A percentile compares a stretch with the other conserved stretches of the same genome.
Evolutionary conservation across 2,329 filamentous ascomycete genomes (phyloP).

Genomic region (Xylariaceae sp.): DNA sequence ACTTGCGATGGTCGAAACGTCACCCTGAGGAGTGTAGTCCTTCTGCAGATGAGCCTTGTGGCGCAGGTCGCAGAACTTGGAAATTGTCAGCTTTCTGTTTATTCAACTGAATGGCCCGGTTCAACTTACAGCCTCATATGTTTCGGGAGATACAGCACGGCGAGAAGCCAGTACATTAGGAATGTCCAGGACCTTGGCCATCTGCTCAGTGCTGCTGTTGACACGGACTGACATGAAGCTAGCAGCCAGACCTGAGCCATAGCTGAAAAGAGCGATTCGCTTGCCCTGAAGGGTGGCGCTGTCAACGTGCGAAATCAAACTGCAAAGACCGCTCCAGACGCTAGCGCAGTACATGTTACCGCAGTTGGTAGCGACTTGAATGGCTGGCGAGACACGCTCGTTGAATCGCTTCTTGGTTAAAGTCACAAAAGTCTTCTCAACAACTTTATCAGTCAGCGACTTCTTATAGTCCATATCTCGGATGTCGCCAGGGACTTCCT

Average conservation of each 20-base stretch:
- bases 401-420: conserved; percentile 81
- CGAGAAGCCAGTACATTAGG: conserved; percentile 63
- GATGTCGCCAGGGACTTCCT: conserved; percentile 71
- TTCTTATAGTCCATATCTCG: conserved; percentile 74
- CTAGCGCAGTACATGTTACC: conserved; percentile 67
- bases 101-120: neutral
- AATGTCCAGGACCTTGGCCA: conserved; percentile 66
- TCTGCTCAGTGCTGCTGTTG: conserved; percentile 63
- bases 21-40: conserved; percentile 67
- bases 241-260: conserved; percentile 70
- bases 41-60: conserved; percentile 83
- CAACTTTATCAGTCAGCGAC: conserved; percentile 73
- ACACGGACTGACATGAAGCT: conserved; percentile 72
- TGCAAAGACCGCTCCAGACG: conserved; percentile 72
- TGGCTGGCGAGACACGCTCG: conserved; percentile 69
- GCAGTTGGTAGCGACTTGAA: conserved; percentile 74
- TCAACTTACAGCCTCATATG: conserved; percentile 66
- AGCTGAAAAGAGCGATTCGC: conserved; percentile 73
- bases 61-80: conserved; percentile 71
- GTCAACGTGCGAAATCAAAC: conserved; percentile 61
- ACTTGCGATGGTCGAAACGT: conserved; percentile 58
- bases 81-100: conserved; percentile 17
- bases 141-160: conserved; percentile 62
- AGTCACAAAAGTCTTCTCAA: conserved; percentile 84
- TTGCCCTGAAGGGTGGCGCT: conserved; percentile 64